Conservation (phyloP, 1,139 yeast species). For the Chernovozyma aurita region DNA sequence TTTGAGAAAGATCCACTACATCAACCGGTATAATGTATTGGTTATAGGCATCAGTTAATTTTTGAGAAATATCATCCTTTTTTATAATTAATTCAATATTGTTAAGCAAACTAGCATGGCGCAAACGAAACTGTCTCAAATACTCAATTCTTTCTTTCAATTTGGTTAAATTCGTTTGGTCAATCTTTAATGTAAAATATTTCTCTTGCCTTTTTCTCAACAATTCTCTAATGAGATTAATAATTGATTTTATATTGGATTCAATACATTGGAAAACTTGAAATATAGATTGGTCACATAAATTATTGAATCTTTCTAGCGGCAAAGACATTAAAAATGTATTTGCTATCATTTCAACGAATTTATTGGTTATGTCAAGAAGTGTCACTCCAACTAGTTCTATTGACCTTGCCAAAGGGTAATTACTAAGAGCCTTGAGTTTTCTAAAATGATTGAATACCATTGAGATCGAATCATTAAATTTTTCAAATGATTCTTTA, state of each 20-base stretch:
- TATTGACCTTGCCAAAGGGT: constrained; percentile 65
- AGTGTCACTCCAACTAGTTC: constrained; percentile 58
- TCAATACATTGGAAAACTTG: constrained; percentile 26
- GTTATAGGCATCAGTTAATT: constrained; percentile 28
- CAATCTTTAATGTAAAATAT: constrained; percentile 61
- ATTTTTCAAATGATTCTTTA: constrained; percentile 30
- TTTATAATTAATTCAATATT: constrained; percentile 28
- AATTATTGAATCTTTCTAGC: constrained; percentile 17
- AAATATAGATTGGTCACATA: constrained; percentile 14
- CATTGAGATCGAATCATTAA: constrained; percentile 41
- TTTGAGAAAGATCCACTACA: constrained; percentile 31
- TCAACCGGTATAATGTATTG: constrained; percentile 23
- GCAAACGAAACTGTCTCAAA: constrained; percentile 43
- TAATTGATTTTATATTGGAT: constrained; percentile 31
- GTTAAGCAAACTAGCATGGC: constrained; percentile 48
- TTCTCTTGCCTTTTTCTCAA: constrained; percentile 72
- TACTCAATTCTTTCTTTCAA: constrained; percentile 46
- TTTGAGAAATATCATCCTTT: constrained; percentile 14
- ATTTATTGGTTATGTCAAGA: constrained; percentile 26
- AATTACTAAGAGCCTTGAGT: constrained; percentile 49
- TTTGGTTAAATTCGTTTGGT: constrained; percentile 36
- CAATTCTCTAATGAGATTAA: constrained; percentile 63
- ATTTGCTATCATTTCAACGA: constrained; percentile 19
- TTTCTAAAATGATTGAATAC: constrained; percentile 64
- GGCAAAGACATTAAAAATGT: constrained; percentile 24